A percentile compares a stretch with the other conserved stretches of the same genome.
phyloP scores from a whole-genome alignment of 2,329 filamentous ascomycete genomes.

The Aureobasidium sp. region DNA sequence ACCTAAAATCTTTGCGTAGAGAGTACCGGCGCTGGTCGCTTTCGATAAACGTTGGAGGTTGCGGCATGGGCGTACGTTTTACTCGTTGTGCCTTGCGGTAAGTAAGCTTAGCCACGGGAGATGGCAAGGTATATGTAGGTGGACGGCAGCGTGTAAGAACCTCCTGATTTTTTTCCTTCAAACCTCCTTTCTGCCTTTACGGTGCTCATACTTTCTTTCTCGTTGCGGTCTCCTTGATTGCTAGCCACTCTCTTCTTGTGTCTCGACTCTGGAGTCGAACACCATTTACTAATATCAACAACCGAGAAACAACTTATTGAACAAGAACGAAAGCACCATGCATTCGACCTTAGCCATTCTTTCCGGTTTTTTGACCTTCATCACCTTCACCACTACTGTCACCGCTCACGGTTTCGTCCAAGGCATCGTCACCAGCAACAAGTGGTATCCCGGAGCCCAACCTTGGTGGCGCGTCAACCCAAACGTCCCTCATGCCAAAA shows the following conservation, averaged over 20 bases:
- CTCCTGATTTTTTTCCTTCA: neutral
- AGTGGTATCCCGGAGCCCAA: constrained; percentile 37
- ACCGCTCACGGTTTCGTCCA: constrained; percentile 39
- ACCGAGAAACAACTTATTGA: neutral
- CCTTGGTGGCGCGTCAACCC: constrained; percentile 31
- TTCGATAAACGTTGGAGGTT: neutral
- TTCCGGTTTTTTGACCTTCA: neutral
- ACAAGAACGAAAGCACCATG: neutral
- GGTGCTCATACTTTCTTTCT: neutral
- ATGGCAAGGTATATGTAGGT: neutral
- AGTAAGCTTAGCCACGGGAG: neutral
- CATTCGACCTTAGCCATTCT: neutral
- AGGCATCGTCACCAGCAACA: constrained; percentile 39
- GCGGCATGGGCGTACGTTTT: constrained; percentile 1
- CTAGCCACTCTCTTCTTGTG: neutral
- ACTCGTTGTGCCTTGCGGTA: neutral
- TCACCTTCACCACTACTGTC: constrained; percentile 28
- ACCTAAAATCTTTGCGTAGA: neutral
- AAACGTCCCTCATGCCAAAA: constrained; percentile 23
- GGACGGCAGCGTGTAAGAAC: neutral
- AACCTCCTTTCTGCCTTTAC: neutral
- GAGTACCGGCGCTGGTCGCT: neutral
- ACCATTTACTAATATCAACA: neutral
- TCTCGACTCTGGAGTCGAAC: neutral
- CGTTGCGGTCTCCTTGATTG: neutral